These are phyloP conservation scores for Porcisia hertigi DNA, from an alignment of 208 protist genomes.

Conservation along the genomic window DNA sequence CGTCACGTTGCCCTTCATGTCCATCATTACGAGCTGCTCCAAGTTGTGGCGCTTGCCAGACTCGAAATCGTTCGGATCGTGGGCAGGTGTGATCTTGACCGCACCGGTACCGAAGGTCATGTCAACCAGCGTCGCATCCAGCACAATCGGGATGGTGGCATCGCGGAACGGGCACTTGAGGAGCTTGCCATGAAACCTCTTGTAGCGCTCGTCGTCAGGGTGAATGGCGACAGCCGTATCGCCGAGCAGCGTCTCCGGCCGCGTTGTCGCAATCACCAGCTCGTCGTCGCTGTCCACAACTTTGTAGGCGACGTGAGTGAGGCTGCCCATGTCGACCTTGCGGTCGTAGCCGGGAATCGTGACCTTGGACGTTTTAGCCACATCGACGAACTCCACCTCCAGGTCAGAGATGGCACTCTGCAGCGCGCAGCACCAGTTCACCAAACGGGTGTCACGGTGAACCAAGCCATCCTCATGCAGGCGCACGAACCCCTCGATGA, in stretches of 20 bases:
- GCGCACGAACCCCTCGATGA: constrained; percentile 97
- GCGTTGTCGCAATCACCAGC: constrained; percentile 97
- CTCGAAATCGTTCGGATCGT: constrained; percentile 99
- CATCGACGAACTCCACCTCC: constrained; percentile 97
- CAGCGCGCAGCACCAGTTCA: constrained; percentile 99
- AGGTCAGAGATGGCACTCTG: constrained; percentile 99
- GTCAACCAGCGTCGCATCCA: constrained; percentile 97
- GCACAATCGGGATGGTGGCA: constrained; percentile 96
- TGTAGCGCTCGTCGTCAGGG: constrained; percentile 97
- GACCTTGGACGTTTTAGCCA: constrained; percentile 77
- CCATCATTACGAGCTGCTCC: constrained; percentile 95
- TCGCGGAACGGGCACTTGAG: constrained; percentile 97
- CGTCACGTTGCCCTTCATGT: constrained; percentile 94
- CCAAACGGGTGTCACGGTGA: constrained; percentile 96
- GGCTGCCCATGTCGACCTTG: constrained; percentile 94
- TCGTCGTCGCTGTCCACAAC: constrained; percentile 83
- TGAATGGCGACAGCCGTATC: constrained; percentile 99
- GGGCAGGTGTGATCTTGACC: constrained; percentile 99
- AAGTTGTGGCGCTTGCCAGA: constrained; percentile 97
- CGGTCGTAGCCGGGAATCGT: constrained; percentile 90
- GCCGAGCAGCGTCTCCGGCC: constrained; percentile 99
- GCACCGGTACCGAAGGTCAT: constrained; percentile 98
- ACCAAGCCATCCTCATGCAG: constrained; percentile 97
- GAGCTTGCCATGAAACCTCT: constrained; percentile 95
- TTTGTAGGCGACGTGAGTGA: constrained; percentile 97